Evolutionary conservation across 441 rosid species (phyloP).

Genomic region (Gossypium aridum): DNA sequence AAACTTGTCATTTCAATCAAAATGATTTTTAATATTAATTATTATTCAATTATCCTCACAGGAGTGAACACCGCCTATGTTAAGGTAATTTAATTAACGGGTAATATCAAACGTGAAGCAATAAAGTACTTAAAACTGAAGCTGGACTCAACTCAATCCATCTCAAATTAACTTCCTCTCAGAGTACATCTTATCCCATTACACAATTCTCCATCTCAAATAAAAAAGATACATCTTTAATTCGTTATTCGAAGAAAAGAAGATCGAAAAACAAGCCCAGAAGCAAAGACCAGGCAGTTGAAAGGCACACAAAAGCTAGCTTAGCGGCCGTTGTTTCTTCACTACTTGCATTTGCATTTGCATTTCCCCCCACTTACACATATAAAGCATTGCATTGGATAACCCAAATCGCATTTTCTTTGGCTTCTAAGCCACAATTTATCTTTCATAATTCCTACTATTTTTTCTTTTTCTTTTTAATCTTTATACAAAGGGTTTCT

Average conservation of each 20-base stretch:
- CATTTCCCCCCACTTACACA: not conserved
- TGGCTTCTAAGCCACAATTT: constrained; percentile 14
- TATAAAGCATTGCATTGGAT: not conserved
- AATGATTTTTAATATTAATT: too few relatives aligned
- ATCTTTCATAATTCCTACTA: not conserved
- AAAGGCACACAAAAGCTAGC: not conserved
- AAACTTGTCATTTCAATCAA: too few relatives aligned
- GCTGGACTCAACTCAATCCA: too few relatives aligned
- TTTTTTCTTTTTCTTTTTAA: not conserved
- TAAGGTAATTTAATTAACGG: too few relatives aligned
- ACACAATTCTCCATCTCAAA: not conserved
- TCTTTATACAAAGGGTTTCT: not conserved
- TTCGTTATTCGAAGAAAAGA: not conserved
- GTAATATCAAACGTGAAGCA: too few relatives aligned
- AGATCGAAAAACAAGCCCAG: not conserved
- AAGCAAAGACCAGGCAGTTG: not conserved
- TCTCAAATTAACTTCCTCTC: too few relatives aligned
- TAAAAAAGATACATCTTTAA: too few relatives aligned
- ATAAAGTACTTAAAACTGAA: too few relatives aligned
- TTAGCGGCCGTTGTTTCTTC: not conserved
- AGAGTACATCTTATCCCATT: not conserved
- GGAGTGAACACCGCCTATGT: too few relatives aligned
- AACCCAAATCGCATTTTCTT: not conserved
- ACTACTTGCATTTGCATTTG: not conserved
- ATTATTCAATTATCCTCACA: too few relatives aligned